Conservation (phyloP, 345 rosid species). For the Pistacia integerrima region DNA sequence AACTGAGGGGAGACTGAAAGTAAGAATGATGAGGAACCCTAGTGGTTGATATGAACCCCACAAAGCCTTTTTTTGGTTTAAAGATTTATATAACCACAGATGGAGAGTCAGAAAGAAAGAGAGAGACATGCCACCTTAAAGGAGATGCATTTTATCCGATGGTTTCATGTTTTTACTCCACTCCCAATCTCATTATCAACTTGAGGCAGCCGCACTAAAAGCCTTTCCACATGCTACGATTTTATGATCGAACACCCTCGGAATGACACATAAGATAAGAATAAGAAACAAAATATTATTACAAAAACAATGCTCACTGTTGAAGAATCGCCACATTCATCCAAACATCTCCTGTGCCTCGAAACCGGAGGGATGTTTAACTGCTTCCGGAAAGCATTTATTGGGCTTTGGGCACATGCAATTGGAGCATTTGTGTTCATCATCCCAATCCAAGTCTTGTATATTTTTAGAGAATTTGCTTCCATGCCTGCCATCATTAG, state of each 20-base stretch:
- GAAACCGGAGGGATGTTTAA: slow-evolving; percentile 6
- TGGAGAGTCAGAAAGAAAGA: background rate
- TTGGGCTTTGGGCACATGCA: background rate
- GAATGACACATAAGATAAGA: slow-evolving; percentile 8
- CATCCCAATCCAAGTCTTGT: no score
- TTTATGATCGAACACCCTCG: background rate
- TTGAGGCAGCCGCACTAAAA: background rate
- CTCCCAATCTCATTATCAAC: no score
- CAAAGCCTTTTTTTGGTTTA: background rate
- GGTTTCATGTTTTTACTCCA: background rate
- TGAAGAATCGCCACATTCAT: slow-evolving; percentile 22
- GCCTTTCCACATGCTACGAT: background rate
- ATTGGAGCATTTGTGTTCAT: background rate
- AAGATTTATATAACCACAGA: background rate
- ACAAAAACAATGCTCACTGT: background rate
- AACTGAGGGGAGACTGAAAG: background rate
- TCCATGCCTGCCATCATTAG: no score
- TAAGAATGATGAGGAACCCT: background rate
- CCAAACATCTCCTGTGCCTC: background rate
- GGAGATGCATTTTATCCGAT: background rate
- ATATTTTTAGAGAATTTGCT: no score
- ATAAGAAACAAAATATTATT: background rate
- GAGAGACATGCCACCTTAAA: slow-evolving; percentile 15
- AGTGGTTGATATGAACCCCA: slow-evolving; percentile 6
- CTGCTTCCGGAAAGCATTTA: slow-evolving; percentile 18